These are phyloP conservation scores for Oemleria cerasiformis DNA, from an alignment of 306 rosid species.

Conservation along the genomic window DNA sequence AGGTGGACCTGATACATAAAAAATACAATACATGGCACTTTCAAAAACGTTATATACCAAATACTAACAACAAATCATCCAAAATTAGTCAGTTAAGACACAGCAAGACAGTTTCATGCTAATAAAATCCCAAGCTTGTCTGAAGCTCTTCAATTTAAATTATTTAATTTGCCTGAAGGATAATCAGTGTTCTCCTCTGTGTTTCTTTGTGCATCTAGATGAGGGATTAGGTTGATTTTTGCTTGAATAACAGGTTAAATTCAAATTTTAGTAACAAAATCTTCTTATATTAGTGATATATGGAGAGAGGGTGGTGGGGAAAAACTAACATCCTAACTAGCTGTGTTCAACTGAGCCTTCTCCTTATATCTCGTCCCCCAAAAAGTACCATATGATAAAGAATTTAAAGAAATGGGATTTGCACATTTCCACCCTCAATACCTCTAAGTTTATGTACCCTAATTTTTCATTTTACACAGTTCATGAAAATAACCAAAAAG, in stretches of 20 bases:
- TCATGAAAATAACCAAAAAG: background rate
- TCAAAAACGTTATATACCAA: too few relatives aligned
- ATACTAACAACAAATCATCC: background rate
- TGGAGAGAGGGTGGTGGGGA: background rate
- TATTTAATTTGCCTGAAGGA: background rate
- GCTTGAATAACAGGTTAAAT: background rate
- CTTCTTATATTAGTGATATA: background rate
- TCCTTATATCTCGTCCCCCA: slow-evolving; percentile 1
- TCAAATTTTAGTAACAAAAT: background rate
- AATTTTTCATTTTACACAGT: background rate
- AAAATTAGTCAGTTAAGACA: background rate
- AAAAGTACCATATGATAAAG: background rate
- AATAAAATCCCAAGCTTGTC: background rate
- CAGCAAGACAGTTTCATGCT: background rate
- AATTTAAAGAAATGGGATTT: background rate
- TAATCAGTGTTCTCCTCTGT: background rate
- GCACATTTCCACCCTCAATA: background rate
- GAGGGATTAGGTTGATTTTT: background rate
- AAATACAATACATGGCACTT: slow-evolving; percentile 6
- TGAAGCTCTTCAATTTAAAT: background rate
- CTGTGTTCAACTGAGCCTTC: slow-evolving; percentile 2
- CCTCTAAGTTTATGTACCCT: background rate
- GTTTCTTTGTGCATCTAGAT: background rate
- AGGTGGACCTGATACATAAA: slow-evolving; percentile 57
- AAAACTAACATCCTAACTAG: background rate